Base-by-base conservation (phyloP, 1,284 basidiomycete species). In the Cutaneotrichosporon cavernicola region DNA sequence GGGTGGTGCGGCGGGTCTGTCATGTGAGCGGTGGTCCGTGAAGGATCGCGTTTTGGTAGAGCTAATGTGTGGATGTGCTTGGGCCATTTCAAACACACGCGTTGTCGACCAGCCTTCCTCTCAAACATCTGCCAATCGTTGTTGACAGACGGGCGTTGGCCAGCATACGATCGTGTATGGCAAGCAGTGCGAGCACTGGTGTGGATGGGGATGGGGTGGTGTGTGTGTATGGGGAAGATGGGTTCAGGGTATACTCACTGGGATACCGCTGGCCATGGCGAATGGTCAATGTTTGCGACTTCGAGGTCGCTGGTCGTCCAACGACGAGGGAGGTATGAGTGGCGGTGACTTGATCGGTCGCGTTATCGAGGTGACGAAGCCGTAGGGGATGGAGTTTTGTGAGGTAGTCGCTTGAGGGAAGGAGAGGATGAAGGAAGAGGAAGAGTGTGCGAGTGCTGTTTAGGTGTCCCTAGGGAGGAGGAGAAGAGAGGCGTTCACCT, bases 1-100 rank as follows among this genome's bases (percentile, higher is more conserved):
- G 70, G 61, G 68, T 61, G 34, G 63, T 47, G 60, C 77, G 75
- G 26, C 77, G 76, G 38, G 78, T 79, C 77, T 79, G 73, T 21
- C 16, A 57, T 65, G 63, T 60, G 38, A 58, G 59, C 32, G 16
- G 21, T 5, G 32, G 47, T 38, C 51, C 51, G 51, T 53, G 51
- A 30, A 18, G 51, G 16, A 34, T 34, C 51, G 51, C 51, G 51
- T 53, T 31, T 53, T 30, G n/a, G 13, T 18, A 31, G 30, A 34
- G 18, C 51, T 53, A 53, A 53, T 53, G 51, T 53, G 31, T 53
- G 31, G 3, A 32, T 6, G 30, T 18, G 51, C 51, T 34, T 14
- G 18, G 51, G 51, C 51, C 51, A n/a, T 34, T 18, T 53, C 51
- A 53, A 30, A 53, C 51, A 53, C 51, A 16, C 51, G 51, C 18